These are phyloP conservation scores for California macrophylla DNA, from an alignment of 441 rosid genomes.

Conservation along the genomic window DNA sequence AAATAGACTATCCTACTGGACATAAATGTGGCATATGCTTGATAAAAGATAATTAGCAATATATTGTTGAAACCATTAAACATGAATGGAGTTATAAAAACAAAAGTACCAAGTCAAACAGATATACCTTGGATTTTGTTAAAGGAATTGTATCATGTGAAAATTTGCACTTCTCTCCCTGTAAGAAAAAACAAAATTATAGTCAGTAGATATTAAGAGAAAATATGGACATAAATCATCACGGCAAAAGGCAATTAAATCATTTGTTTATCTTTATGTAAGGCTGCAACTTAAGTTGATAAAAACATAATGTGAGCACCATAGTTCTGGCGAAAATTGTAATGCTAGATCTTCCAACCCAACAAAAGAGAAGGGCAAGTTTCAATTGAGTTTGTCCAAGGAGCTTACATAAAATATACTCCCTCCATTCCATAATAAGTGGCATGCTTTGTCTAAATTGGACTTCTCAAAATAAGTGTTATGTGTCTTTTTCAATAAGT, in stretches of 20 bases:
- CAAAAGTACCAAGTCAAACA: conserved; percentile 3
- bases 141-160: conserved; percentile 72
- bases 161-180: conserved; percentile 82
- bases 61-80: background rate
- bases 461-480: too few relatives aligned
- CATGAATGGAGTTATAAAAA: conserved; percentile 8
- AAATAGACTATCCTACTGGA: background rate
- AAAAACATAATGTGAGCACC: background rate
- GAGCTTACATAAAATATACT: too few relatives aligned
- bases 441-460: too few relatives aligned
- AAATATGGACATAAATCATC: background rate
- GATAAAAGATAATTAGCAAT: conserved; percentile 8
- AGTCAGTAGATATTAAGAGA: conserved; percentile 2
- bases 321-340: background rate
- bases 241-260: background rate
- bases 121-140: conserved; percentile 69
- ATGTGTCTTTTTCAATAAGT: too few relatives aligned
- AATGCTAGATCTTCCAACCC: background rate
- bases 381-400: background rate
- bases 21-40: background rate
- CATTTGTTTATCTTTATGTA: background rate
- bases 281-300: background rate
- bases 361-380: background rate
- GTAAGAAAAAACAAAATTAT: conserved; percentile 14
- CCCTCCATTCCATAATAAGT: too few relatives aligned